Evolutionary conservation across 2,329 filamentous ascomycete species (phyloP), one percentile per base, ranked within the genome.

Genomic region (Stagonosporopsis chrysanthemi): DNA sequence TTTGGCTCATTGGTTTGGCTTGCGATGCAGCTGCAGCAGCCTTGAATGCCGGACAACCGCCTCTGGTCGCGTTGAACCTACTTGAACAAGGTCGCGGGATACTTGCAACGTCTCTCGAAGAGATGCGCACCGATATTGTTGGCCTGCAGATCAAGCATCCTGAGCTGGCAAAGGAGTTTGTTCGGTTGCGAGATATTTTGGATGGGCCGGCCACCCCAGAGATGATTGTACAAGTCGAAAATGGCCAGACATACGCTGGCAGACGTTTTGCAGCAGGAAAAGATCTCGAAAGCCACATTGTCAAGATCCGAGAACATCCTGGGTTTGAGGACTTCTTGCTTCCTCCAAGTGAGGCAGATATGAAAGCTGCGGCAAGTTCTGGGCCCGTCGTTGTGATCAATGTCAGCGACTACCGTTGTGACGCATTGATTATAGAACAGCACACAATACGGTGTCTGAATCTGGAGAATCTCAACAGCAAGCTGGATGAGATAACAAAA

Each of bases 301-400:
- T 5, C 17, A 8, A 48, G 41, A 52, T 52, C 17, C 46, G 53
- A 12, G 6, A n/a, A 8, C 24, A 24, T 6, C 15, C 35, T 24
- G 49, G 49, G 2, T 54, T 53, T 19, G 11, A 53, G 15, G 36
- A 28, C 14, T 58, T 58, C 19, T 24, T 53, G 12, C 50, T 49
- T n/a, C 38, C 44, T 9, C 49, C 44, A 5, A 46, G 12, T 7
- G 7, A 14, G 2, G 11, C 39, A 23, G 28, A 43, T 5, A 9
- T 51, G 6, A 42, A 29, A 29, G 28, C 8, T 24, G 39, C 56
- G 17, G 51, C 51, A 17, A 2, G n/a, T 14, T 4, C 24, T 15
- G 56, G 50, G 6, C 56, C 56, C 3, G 44, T 59, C 3, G 29
- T 55, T 14, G 17, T 59, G 12, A 31, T 54, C 23, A 55, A 59